Conservation (phyloP, 1,139 yeast genomes). For the Suhomyces yuchorum region DNA sequence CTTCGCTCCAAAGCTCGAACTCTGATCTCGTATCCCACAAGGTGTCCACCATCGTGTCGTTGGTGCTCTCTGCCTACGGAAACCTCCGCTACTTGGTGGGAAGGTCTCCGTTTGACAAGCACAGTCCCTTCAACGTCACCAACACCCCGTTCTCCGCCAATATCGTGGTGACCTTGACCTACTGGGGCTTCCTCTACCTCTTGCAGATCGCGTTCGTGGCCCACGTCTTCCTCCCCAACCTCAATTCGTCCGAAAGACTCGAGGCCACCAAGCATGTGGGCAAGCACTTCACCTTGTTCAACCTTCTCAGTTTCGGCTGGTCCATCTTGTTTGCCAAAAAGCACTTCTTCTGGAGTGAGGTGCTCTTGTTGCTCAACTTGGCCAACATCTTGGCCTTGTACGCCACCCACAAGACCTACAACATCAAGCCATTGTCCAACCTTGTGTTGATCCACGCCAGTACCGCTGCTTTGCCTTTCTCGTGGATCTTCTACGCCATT, state of each 20-base stretch:
- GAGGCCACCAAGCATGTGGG: conserved; percentile 45
- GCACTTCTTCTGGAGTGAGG: conserved; percentile 56
- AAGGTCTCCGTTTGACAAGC: conserved; percentile 44
- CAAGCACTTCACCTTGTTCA: conserved; percentile 64
- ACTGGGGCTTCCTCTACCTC: conserved; percentile 58
- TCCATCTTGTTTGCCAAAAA: conserved; percentile 57
- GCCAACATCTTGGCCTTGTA: conserved; percentile 59
- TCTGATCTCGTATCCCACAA: conserved; percentile 34
- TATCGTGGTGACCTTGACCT: conserved; percentile 51
- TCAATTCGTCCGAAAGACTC: conserved; percentile 29
- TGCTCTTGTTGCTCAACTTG: conserved; percentile 59
- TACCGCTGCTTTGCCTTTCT: conserved; percentile 67
- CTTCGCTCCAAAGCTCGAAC: conserved; percentile 3
- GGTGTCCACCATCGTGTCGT: conserved; percentile 50
- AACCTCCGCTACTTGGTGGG: conserved; percentile 57
- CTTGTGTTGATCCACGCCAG: conserved; percentile 66
- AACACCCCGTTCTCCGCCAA: conserved; percentile 73
- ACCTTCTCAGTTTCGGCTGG: conserved; percentile 64
- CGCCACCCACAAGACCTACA: conserved; percentile 60
- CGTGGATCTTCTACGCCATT: conserved; percentile 71
- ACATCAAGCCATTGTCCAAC: conserved; percentile 50
- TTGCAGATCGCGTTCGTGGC: conserved; percentile 56
- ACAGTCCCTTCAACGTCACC: conserved; percentile 46
- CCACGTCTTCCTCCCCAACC: conserved; percentile 52
- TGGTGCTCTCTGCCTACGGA: conserved; percentile 55